These are phyloP conservation scores for Solanum hybrid DNA, from an alignment of 305 asterid genomes.

Conservation along the genomic window DNA sequence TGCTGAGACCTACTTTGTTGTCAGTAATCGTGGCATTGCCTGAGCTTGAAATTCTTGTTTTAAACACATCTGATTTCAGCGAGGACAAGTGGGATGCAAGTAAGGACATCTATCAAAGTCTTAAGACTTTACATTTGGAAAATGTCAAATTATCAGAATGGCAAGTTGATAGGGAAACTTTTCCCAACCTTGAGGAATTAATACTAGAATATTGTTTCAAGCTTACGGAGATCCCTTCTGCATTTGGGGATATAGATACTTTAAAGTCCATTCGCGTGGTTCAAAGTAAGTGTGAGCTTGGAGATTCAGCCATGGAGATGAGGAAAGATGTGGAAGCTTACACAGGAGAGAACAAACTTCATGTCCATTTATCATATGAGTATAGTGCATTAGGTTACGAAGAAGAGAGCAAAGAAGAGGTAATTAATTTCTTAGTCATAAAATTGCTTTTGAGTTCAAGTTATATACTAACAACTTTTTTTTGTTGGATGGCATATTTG, in stretches of 20 bases:
- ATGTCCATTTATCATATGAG: neutral
- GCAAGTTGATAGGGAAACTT: neutral
- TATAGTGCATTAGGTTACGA: too few species aligned
- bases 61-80: fast-evolving
- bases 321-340: neutral
- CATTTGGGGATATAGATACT: neutral
- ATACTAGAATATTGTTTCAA: neutral
- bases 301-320: neutral
- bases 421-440: too few species aligned
- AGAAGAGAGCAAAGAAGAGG: too few species aligned
- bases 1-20: neutral
- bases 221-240: neutral
- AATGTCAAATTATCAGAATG: neutral
- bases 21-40: neutral
- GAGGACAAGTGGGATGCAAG: neutral
- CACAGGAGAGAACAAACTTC: neutral
- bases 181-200: neutral
- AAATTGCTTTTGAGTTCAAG: too few species aligned
- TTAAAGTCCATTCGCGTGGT: neutral
- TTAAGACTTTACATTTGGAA: neutral
- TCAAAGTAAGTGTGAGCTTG: neutral
- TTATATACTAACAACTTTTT: too few species aligned
- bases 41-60: neutral
- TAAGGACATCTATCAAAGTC: neutral
- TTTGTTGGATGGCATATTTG: too few species aligned